Evolutionary conservation across 1,139 yeast genomes (phyloP), one percentile per base, ranked within the genome.

Genomic region (Taphrina deformans): DNA sequence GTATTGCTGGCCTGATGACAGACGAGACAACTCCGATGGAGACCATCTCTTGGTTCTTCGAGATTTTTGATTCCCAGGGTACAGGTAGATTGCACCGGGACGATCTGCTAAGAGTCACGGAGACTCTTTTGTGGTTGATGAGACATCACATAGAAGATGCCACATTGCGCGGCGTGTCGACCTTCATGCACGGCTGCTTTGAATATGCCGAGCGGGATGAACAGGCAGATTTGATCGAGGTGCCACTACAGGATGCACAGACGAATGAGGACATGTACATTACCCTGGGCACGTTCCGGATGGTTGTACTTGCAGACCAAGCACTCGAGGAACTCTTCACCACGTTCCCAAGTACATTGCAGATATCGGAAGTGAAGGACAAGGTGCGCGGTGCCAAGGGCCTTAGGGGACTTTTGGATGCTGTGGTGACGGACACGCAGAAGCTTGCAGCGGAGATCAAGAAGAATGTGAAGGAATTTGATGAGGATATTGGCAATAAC

Each of bases 281-380:
- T 66, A 89, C 89, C 65, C 78, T 92, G 31, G 92, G 98, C 0
- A 91, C 97, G 0, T 93, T 93, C 78, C 80, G 99, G 70, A 93
- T 93, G 99, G 96, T 93, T 1, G 79, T 93, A 2, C 79, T 93
- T 16, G 97, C 98, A 0, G 97, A 92, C 74, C 98, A 91, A 72
- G 89, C 97, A 0, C 87, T 91, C 70, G 98, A 93, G 74, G 78
- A 88, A 48, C 84, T 92, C 69, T 93, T 93, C 75, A 81, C 89
- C 41, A 71, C 69, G 27, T 70, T 88, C 92, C 0, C 79, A 87
- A 55, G 82, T 87, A 83, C 96, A 0, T 82, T 91, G 60, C 90
- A 88, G 71, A 79, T 91, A 46, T 83, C 85, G 46, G 83, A 84
- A 69, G 82, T 60, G 1, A 83, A 5, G 76, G 82, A 31, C 82